These are phyloP conservation scores for Aspergillus sp. DNA, from an alignment of 2,329 filamentous ascomycete species.

Conservation along the genomic window DNA sequence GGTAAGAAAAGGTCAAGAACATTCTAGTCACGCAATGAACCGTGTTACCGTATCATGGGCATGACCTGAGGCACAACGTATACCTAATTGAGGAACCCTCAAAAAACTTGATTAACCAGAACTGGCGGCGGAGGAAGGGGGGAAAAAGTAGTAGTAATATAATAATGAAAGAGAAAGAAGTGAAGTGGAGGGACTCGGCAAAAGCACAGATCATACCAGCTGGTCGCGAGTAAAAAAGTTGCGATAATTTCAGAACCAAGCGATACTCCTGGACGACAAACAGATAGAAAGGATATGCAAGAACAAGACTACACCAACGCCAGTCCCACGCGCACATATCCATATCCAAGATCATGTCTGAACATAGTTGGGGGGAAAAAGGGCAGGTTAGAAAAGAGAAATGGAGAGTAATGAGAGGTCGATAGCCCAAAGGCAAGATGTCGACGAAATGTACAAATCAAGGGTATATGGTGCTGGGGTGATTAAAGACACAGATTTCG, in stretches of 20 bases:
- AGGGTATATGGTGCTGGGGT: slow-evolving; percentile 44
- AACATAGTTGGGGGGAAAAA: slow-evolving; percentile 18
- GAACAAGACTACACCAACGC: slow-evolving; percentile 41
- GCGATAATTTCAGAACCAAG: slow-evolving; percentile 22
- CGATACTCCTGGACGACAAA: slow-evolving; percentile 17
- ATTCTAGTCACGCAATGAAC: slow-evolving; percentile 15
- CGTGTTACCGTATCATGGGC: slow-evolving; percentile 17
- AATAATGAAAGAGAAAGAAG: slow-evolving; percentile 32
- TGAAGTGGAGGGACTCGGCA: slow-evolving; percentile 25
- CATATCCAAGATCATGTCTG: slow-evolving; percentile 31
- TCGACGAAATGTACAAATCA: slow-evolving; percentile 44
- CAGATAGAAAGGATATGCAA: slow-evolving; percentile 32
- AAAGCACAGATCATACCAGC: slow-evolving; percentile 23
- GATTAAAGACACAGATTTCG: slow-evolving; percentile 37
- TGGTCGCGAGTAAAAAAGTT: slow-evolving; percentile 14
- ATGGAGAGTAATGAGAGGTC: slow-evolving; percentile 19
- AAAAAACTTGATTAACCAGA: slow-evolving; percentile 22
- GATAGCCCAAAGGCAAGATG: slow-evolving; percentile 30
- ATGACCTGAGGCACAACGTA: slow-evolving; percentile 22
- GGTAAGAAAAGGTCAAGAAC: slow-evolving; percentile 26
- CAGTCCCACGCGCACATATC: slow-evolving; percentile 39
- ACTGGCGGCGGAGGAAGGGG: slow-evolving; percentile 3
- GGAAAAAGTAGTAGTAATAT: slow-evolving; percentile 35
- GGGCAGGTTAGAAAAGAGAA: slow-evolving; percentile 21
- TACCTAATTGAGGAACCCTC: slow-evolving; percentile 17